Evolutionary conservation across 1,284 basidiomycete species (phyloP).

Genomic region (Microbotryum violaceum): DNA sequence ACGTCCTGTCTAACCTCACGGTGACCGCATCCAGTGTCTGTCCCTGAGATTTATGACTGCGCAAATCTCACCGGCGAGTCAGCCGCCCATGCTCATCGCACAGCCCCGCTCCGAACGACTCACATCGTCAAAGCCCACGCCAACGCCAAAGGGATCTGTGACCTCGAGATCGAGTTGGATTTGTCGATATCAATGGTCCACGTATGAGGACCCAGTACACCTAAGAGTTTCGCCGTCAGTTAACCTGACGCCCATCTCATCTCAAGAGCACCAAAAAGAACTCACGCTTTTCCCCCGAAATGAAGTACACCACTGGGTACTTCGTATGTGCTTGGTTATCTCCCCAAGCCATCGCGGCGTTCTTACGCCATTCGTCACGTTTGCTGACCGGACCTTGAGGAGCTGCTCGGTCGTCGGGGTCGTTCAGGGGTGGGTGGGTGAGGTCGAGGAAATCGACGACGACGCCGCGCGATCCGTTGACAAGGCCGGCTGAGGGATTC

Average conservation of each 20-base stretch:
- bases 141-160: slow-evolving; percentile 31
- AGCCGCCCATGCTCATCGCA: background rate
- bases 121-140: slow-evolving; percentile 21
- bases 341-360: slow-evolving; percentile 16
- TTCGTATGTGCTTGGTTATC: slow-evolving; percentile 20
- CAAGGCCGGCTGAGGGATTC: slow-evolving; percentile 8
- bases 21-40: slow-evolving; percentile 30
- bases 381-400: background rate
- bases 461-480: slow-evolving; percentile 32
- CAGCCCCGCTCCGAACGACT: background rate
- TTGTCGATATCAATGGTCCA: slow-evolving; percentile 33
- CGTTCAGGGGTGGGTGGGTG: background rate
- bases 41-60: slow-evolving; percentile 28
- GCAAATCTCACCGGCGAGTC: background rate
- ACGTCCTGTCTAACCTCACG: slow-evolving; percentile 17
- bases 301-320: slow-evolving; percentile 31
- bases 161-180: slow-evolving; percentile 24
- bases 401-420: background rate
- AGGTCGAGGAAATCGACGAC: slow-evolving; percentile 32
- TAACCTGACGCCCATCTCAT: background rate
- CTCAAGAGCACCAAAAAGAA: background rate
- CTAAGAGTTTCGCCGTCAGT: background rate
- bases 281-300: slow-evolving; percentile 16
- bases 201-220: slow-evolving; percentile 24
- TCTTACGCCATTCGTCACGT: slow-evolving; percentile 24